These are phyloP conservation scores for Apiotrichum brassicae DNA, from an alignment of 1,284 basidiomycete genomes.

Conservation along the genomic window DNA sequence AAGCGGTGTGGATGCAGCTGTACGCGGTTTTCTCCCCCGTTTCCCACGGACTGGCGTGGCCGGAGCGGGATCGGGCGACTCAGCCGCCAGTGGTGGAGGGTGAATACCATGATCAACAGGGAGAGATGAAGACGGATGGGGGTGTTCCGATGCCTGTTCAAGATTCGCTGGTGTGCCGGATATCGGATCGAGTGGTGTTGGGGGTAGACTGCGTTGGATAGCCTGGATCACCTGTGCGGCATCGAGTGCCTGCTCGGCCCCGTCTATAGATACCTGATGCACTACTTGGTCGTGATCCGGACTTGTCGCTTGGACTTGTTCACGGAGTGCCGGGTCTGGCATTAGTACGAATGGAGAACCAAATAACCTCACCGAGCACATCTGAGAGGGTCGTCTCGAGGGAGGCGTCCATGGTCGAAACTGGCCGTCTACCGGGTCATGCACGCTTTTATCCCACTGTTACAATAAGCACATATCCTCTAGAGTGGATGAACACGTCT, in stretches of 20 bases:
- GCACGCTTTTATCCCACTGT: too few relatives aligned
- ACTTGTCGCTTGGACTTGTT: not conserved
- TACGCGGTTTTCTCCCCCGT: not conserved
- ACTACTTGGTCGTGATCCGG: not conserved
- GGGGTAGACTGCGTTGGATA: too few relatives aligned
- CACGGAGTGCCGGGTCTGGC: not conserved
- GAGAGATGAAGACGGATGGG: too few relatives aligned
- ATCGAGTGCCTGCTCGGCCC: too few relatives aligned
- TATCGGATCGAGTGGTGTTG: too few relatives aligned
- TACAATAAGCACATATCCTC: too few relatives aligned
- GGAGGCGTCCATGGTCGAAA: conserved; percentile 8
- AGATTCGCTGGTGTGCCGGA: too few relatives aligned
- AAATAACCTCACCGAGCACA: conserved; percentile 12
- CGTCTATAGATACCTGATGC: too few relatives aligned
- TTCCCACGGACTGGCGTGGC: not conserved
- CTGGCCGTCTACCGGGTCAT: too few relatives aligned
- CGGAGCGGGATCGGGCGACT: not conserved
- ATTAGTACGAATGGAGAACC: not conserved
- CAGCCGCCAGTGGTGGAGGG: not conserved
- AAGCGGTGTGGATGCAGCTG: conserved; percentile 11
- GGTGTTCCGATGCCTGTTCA: too few relatives aligned
- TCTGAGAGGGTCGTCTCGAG: conserved; percentile 12
- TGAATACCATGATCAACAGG: not conserved
- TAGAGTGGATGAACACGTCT: too few relatives aligned
- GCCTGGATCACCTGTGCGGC: too few relatives aligned